phyloP scores from a whole-genome alignment of 2,329 filamentous ascomycete genomes.

The Lizonia empirigonia region DNA sequence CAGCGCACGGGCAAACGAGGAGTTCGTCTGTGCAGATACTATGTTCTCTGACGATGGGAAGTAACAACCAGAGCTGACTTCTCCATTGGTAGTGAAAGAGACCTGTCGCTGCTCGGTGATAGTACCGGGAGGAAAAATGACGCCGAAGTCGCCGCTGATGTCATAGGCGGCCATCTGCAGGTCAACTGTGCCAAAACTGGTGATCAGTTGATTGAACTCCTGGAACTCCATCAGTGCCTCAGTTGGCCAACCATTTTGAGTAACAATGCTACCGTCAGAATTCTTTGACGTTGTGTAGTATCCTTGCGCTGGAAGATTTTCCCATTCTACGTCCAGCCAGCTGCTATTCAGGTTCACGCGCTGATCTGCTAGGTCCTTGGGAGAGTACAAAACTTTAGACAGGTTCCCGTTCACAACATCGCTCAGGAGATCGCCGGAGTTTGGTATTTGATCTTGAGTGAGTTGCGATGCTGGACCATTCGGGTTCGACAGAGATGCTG shows the following conservation, averaged over 20 bases:
- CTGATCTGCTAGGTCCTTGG: conserved; percentile 55
- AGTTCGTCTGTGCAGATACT: conserved; percentile 57
- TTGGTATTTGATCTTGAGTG: conserved; percentile 53
- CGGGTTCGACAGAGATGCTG: conserved; percentile 47
- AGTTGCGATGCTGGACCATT: conserved; percentile 50
- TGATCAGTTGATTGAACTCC: conserved; percentile 59
- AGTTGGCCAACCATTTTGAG: conserved; percentile 68
- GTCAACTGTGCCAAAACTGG: conserved; percentile 63
- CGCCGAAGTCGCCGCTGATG: conserved; percentile 55
- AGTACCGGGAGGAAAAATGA: conserved; percentile 61
- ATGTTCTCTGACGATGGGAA: conserved; percentile 52
- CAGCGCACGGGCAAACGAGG: conserved; percentile 47
- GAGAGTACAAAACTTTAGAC: conserved; percentile 61
- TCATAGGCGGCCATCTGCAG: conserved; percentile 63
- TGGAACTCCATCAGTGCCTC: conserved; percentile 63
- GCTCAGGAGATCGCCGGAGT: conserved; percentile 52
- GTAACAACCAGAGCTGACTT: conserved; percentile 60
- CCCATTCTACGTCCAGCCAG: conserved; percentile 57
- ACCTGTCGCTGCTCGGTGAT: conserved; percentile 37
- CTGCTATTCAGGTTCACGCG: conserved; percentile 62
- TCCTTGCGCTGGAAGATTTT: conserved; percentile 54
- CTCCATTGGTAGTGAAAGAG: conserved; percentile 47
- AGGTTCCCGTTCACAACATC: conserved; percentile 56
- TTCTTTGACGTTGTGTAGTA: conserved; percentile 58
- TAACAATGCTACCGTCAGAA: conserved; percentile 49